Conservation (phyloP, 441 rosid species). For the Euphorbia celastroides region DNA sequence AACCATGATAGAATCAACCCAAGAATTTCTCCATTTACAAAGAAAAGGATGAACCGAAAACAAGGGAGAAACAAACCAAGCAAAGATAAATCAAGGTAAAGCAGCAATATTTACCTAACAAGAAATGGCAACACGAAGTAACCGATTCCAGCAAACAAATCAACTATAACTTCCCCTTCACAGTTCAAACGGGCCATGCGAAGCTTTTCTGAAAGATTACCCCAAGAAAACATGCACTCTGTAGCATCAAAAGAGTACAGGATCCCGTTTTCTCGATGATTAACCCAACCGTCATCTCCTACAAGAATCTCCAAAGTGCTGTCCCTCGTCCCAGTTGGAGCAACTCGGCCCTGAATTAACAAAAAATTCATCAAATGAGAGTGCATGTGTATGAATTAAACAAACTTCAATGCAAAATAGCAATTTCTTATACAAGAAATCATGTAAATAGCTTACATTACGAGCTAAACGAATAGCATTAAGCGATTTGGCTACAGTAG, state of each 20-base stretch:
- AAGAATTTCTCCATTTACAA: background rate
- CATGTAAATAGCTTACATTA: conserved; percentile 44
- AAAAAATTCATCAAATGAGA: conserved; percentile 21
- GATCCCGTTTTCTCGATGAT: conserved; percentile 79
- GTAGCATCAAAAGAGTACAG: conserved; percentile 84
- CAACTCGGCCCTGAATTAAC: conserved; percentile 64
- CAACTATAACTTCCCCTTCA: conserved; percentile 64
- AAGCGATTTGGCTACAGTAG: conserved; percentile 58
- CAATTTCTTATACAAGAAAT: background rate
- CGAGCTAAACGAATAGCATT: conserved; percentile 65
- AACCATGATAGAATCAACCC: conserved; percentile 4
- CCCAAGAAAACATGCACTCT: conserved; percentile 98
- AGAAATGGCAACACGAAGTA: conserved; percentile 86
- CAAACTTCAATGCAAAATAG: background rate
- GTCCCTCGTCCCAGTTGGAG: conserved; percentile 76
- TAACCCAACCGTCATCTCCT: conserved; percentile 90
- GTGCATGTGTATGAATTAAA: no score
- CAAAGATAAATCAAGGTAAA: background rate
- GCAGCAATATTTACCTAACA: conserved; percentile 51
- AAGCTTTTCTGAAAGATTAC: conserved; percentile 93
- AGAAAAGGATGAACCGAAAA: background rate
- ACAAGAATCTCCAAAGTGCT: conserved; percentile 73
- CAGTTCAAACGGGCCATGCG: conserved; percentile 76
- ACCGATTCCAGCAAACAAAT: conserved; percentile 92
- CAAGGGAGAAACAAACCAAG: background rate